Conservation (phyloP, 2,329 filamentous ascomycete species). For the Tolypocladium ovalisporum region DNA sequence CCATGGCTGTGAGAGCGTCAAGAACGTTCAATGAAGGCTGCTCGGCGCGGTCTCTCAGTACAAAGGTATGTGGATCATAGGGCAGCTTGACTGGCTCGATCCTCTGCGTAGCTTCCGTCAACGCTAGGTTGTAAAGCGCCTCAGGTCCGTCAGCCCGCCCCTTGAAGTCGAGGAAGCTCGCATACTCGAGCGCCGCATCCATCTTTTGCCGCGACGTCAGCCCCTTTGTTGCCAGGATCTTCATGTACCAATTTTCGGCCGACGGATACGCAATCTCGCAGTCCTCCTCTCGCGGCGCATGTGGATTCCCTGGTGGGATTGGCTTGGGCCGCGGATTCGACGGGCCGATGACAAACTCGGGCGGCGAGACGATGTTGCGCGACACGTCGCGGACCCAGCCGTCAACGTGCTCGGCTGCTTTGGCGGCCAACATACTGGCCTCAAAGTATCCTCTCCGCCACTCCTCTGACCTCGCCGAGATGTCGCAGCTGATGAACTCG, state of each 20-base stretch:
- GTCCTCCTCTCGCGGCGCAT: constrained; percentile 63
- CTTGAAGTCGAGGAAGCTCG: constrained; percentile 76
- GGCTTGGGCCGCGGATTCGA: constrained; percentile 74
- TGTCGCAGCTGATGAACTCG: constrained; percentile 53
- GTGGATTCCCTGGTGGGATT: constrained; percentile 50
- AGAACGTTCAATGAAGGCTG: constrained; percentile 64
- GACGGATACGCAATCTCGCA: constrained; percentile 57
- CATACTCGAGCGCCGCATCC: constrained; percentile 73
- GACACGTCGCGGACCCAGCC: constrained; percentile 64
- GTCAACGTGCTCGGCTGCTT: constrained; percentile 70
- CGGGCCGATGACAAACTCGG: constrained; percentile 65
- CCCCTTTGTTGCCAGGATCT: constrained; percentile 69
- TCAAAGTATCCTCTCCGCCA: constrained; percentile 85
- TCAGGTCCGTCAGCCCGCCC: constrained; percentile 51
- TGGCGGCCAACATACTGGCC: constrained; percentile 65
- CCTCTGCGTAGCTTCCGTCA: constrained; percentile 59
- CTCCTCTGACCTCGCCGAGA: constrained; percentile 64
- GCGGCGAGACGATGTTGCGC: constrained; percentile 55
- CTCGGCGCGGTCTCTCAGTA: constrained; percentile 49
- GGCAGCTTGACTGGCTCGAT: constrained; percentile 26
- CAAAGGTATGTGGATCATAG: constrained; percentile 51
- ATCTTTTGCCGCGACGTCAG: constrained; percentile 71
- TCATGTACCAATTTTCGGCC: constrained; percentile 71
- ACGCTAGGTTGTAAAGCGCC: constrained; percentile 63
- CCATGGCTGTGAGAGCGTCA: constrained; percentile 63